A percentile compares a stretch with the other conserved stretches of the same genome.
These are phyloP conservation scores for Microcos paniculata DNA, from an alignment of 345 rosid genomes.

Conservation along the genomic window DNA sequence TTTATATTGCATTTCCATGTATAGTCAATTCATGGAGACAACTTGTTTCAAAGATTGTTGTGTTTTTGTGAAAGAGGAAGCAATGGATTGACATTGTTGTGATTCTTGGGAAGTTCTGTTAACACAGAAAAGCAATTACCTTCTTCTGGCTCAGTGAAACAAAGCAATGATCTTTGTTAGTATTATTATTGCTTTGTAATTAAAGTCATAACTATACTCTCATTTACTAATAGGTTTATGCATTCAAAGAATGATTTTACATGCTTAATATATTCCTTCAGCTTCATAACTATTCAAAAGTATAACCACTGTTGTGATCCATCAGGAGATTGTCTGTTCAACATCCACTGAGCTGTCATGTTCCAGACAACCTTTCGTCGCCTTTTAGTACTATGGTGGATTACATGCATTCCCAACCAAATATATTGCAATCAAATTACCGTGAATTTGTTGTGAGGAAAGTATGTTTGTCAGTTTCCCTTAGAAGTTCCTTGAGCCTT, in stretches of 20 bases:
- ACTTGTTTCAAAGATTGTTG: neutral
- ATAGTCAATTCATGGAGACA: neutral
- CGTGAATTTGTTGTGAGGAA: constrained; percentile 22
- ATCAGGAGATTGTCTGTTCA: constrained; percentile 38
- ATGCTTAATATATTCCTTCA: neutral
- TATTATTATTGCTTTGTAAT: too few species aligned
- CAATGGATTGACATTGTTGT: neutral
- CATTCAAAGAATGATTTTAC: neutral
- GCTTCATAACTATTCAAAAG: neutral
- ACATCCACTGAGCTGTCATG: constrained; percentile 18
- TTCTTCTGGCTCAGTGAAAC: neutral
- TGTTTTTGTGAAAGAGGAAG: neutral
- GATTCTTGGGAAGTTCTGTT: neutral
- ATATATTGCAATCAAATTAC: constrained; percentile 18
- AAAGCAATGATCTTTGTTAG: neutral
- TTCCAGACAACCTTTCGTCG: constrained; percentile 18
- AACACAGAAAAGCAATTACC: neutral
- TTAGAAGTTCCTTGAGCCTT: constrained; percentile 28
- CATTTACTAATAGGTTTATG: neutral
- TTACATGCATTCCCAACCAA: constrained; percentile 28
- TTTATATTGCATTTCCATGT: neutral
- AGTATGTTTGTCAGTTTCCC: constrained; percentile 18
- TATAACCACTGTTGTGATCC: neutral
- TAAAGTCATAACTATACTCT: neutral
- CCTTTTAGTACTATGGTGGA: constrained; percentile 23